These are phyloP conservation scores for Penicillium sp. DNA, from an alignment of 2,329 filamentous ascomycete species.

Conservation along the genomic window DNA sequence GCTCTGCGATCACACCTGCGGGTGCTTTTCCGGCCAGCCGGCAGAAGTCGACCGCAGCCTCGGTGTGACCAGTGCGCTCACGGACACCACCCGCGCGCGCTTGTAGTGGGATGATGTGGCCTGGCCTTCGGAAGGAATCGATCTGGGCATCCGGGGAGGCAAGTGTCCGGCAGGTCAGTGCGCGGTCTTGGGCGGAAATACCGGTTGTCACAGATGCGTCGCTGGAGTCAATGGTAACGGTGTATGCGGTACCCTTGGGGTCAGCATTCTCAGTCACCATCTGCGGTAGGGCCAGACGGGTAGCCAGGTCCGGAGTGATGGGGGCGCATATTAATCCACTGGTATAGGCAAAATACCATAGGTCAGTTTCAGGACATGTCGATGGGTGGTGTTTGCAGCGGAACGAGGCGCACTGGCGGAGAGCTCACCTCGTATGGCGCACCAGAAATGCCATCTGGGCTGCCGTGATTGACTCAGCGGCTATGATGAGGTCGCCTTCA, in stretches of 20 bases:
- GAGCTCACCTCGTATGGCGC: slow-evolving; percentile 66
- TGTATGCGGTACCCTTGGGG: slow-evolving; percentile 88
- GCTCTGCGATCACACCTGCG: slow-evolving; percentile 83
- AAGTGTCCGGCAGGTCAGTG: slow-evolving; percentile 73
- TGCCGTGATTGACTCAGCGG: slow-evolving; percentile 76
- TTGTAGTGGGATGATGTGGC: slow-evolving; percentile 84
- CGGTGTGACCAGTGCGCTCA: slow-evolving; percentile 80
- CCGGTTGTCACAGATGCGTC: slow-evolving; percentile 76
- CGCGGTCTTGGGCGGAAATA: slow-evolving; percentile 84
- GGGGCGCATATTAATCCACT: slow-evolving; percentile 90
- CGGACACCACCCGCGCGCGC: slow-evolving; percentile 77
- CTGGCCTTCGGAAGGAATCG: slow-evolving; percentile 71
- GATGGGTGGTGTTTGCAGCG: not conserved
- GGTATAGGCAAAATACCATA: too few species aligned
- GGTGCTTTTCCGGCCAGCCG: slow-evolving; percentile 71
- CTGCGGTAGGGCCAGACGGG: slow-evolving; percentile 72
- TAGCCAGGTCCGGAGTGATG: slow-evolving; percentile 66
- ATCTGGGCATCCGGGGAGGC: slow-evolving; percentile 62
- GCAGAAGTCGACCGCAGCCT: slow-evolving; percentile 90
- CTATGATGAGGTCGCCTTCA: slow-evolving; percentile 96
- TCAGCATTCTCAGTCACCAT: slow-evolving; percentile 83
- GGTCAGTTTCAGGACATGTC: too few species aligned
- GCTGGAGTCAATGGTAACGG: slow-evolving; percentile 78
- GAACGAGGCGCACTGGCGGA: not conserved
- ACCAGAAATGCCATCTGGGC: slow-evolving; percentile 96